These are phyloP conservation scores for Asterochloris sp. DNA, from an alignment of 139 green algal species.

Conservation along the genomic window DNA sequence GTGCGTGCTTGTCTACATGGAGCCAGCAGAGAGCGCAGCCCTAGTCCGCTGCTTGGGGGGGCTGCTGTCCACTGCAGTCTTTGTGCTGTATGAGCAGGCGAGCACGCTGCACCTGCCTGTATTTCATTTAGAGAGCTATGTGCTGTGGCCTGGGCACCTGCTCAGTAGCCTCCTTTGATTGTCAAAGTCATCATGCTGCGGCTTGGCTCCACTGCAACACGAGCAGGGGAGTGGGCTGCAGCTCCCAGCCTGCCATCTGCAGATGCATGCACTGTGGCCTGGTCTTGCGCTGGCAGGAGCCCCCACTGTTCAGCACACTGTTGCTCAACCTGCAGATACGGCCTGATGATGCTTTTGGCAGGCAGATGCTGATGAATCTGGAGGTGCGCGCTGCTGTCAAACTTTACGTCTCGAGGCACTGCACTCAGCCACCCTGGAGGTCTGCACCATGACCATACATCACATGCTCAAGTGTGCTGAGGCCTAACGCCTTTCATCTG, in stretches of 20 bases:
- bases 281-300: no score
- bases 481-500: background rate
- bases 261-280: no score
- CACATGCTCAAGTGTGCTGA: background rate
- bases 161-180: no score
- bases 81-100: slow-evolving; percentile 80
- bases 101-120: background rate
- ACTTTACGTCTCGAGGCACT: background rate
- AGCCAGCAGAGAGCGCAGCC: slow-evolving; percentile 42
- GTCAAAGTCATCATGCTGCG: no score
- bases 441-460: no score
- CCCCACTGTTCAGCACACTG: no score
- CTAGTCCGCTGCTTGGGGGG: slow-evolving; percentile 51
- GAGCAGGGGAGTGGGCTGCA: no score
- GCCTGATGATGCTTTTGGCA: slow-evolving; percentile 83
- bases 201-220: no score
- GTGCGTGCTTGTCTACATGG: slow-evolving; percentile 90
- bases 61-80: slow-evolving; percentile 41
- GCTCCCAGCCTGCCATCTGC: no score
- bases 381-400: slow-evolving; percentile 25
- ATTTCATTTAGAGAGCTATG: no score
- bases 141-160: no score
- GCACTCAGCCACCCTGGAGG: no score
- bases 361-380: slow-evolving; percentile 85
- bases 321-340: slow-evolving; percentile 49